A percentile compares a stretch with the other conserved stretches of the same genome.
Evolutionary conservation across 2,329 filamentous ascomycete species (phyloP).

Genomic region (Ophiostoma australiae): DNA sequence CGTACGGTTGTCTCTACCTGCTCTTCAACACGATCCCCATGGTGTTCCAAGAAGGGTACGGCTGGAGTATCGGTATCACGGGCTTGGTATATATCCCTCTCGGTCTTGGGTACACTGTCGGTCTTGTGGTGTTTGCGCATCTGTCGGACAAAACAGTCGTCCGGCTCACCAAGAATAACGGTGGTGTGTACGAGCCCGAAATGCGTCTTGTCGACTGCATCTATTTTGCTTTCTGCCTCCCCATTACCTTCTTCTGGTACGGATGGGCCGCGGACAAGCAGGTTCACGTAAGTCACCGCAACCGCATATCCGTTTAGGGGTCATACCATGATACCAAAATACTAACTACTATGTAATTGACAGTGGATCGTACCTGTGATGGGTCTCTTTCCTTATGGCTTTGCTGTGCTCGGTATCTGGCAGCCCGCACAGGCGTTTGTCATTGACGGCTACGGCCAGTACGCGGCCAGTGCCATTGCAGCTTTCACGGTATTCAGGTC

Average conservation of each 20-base stretch:
- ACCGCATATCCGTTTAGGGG: background rate
- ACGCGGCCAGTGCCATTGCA: slow-evolving; percentile 56
- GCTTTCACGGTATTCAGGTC: slow-evolving; percentile 55
- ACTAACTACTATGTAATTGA: background rate
- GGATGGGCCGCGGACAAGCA: slow-evolving; percentile 36
- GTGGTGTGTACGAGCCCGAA: slow-evolving; percentile 36
- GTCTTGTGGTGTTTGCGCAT: slow-evolving; percentile 33
- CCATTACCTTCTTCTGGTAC: slow-evolving; percentile 40
- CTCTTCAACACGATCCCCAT: slow-evolving; percentile 52
- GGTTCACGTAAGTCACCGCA: slow-evolving; percentile 20
- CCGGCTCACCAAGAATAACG: slow-evolving; percentile 38
- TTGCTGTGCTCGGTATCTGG: slow-evolving; percentile 35
- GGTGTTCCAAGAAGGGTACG: slow-evolving; percentile 45
- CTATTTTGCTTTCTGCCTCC: slow-evolving; percentile 34
- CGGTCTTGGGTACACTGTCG: slow-evolving; percentile 33
- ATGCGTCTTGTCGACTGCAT: slow-evolving; percentile 36
- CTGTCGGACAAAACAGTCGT: slow-evolving; percentile 40
- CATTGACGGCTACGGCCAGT: slow-evolving; percentile 54
- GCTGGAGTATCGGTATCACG: slow-evolving; percentile 43
- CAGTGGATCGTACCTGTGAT: slow-evolving; percentile 25
- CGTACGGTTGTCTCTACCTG: slow-evolving; percentile 50
- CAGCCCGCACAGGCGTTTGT: slow-evolving; percentile 46
- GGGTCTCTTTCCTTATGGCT: slow-evolving; percentile 33
- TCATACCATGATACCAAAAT: background rate
- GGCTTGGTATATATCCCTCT: slow-evolving; percentile 48